Evolutionary conservation across 164 flowering plant genomes (phyloP), one percentile per base, ranked within the genome.

Genomic region (Kalanchoe fedtschenkoi): DNA sequence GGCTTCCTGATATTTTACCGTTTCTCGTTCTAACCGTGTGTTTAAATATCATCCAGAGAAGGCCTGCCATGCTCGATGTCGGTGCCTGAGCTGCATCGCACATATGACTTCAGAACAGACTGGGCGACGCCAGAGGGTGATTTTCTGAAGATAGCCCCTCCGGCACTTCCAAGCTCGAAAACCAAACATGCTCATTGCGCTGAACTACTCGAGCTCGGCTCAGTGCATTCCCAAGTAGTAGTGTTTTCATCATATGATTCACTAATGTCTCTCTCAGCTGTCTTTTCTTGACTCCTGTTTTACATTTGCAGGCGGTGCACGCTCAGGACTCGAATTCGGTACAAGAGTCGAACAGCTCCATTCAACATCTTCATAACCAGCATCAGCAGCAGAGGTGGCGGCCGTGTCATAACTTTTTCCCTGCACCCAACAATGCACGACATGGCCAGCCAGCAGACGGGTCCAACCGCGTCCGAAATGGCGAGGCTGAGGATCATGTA

Each of bases 131-230:
- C 35, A 29, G 64, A 70, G 64, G 72, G 76, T 44, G 76, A 72
- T 58, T 74, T 78, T 44, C 81, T 76, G 55, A 66, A 75, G 32
- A 46, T 80, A 29, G 74, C 74, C 34, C 71, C 74, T 68, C 71
- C 79, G 10, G 11, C 66, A 39, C 34, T 16, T 60, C 76, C 46
- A 77, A 66, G 33, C 58, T 70, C 30, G 74, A 67, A 24, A 26
- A 10, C 32, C 30, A 51, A 26, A 51, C 56, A 26, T 24, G 26
- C n/a, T 9, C 56, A 51, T 24, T 32, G 26, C 10, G 17, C 56
- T 51, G 56, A 44, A 26, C 55, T 2, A 24, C 29, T 14, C 29
- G 22, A 51, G 32, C 16, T 2, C 26, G 16, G 26, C 56, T 51
- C 56, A 51, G 6, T 29, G 26, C 11, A 5, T 51, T 26, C 28